phyloP scores from a whole-genome alignment of 1,139 yeast genomes.

The Pichia terricola region DNA sequence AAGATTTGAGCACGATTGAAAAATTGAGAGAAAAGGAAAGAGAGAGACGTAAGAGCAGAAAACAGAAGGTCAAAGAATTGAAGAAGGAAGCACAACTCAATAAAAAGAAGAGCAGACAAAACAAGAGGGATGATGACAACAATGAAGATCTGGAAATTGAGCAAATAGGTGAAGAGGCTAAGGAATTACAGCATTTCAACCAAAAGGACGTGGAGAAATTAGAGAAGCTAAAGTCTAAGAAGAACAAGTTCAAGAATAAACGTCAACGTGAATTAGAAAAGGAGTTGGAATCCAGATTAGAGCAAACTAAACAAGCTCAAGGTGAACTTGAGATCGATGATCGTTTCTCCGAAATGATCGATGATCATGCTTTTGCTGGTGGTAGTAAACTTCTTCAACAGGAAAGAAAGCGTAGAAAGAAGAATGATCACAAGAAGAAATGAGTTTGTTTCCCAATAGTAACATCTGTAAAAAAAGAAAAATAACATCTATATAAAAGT shows the following conservation, averaged over 20 bases:
- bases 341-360: constrained; percentile 82
- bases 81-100: constrained; percentile 35
- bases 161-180: constrained; percentile 38
- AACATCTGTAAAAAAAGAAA: background rate
- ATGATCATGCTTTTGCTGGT: constrained; percentile 58
- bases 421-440: constrained; percentile 9
- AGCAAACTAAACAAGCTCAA: background rate
- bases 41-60: constrained; percentile 79
- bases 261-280: constrained; percentile 38
- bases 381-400: constrained; percentile 51
- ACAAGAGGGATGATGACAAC: constrained; percentile 16
- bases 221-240: constrained; percentile 54
- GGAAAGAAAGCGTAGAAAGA: constrained; percentile 39
- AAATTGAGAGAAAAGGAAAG: constrained; percentile 82
- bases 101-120: constrained; percentile 21
- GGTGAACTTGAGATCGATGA: constrained; percentile 63
- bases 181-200: constrained; percentile 54
- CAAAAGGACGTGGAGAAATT: constrained; percentile 72
- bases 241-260: constrained; percentile 37
- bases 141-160: constrained; percentile 19
- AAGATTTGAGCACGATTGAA: constrained; percentile 71
- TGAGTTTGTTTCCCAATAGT: background rate
- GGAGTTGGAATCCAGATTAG: constrained; percentile 10
- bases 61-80: constrained; percentile 57
- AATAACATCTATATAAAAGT: background rate